Evolutionary conservation across 2,329 filamentous ascomycete genomes (phyloP).

Genomic region (Neopestalotiopsis clavispora): DNA sequence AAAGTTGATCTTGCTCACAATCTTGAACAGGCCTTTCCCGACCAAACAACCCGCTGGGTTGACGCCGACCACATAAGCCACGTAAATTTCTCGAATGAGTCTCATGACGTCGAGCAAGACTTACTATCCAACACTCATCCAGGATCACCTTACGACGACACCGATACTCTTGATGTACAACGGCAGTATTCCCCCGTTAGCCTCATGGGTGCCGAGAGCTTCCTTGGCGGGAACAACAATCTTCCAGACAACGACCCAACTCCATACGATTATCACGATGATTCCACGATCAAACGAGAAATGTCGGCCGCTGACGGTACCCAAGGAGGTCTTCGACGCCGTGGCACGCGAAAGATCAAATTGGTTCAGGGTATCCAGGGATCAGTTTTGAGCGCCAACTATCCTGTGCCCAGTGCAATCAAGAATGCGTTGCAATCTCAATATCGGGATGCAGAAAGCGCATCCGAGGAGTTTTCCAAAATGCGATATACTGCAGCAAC

Average conservation of each 20-base stretch:
- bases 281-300: neutral
- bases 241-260: neutral
- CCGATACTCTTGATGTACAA: neutral
- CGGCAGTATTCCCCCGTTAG: neutral
- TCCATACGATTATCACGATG: neutral
- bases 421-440: conserved; percentile 94
- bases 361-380: conserved; percentile 99
- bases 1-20: neutral
- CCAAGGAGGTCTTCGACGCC: too few relatives aligned
- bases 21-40: neutral
- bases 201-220: neutral
- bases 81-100: neutral
- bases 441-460: conserved; percentile 89
- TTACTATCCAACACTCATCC: neutral
- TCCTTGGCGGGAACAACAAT: neutral
- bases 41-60: neutral
- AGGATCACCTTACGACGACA: neutral
- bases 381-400: conserved; percentile 94
- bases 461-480: conserved; percentile 95
- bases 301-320: neutral
- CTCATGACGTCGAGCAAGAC: neutral
- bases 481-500: conserved; percentile 99
- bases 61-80: neutral
- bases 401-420: conserved; percentile 95
- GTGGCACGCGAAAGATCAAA: conserved; percentile 63